A percentile compares a stretch with the other conserved stretches of the same genome.
Conservation (phyloP, 2,329 filamentous ascomycete species). For the Nothomitra cinnamomea region DNA sequence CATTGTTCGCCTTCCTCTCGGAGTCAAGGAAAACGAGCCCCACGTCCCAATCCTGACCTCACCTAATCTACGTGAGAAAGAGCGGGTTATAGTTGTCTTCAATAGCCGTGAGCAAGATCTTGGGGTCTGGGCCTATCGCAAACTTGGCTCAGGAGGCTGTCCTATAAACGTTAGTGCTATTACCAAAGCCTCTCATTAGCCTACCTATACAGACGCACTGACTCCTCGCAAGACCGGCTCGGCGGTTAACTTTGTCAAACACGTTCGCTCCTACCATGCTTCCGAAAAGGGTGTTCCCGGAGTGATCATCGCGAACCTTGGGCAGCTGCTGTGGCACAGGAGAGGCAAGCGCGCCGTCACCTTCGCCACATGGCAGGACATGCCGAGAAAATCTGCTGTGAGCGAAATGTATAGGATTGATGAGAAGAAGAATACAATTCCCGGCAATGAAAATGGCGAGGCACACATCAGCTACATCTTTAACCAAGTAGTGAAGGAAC, state of each 20-base stretch:
- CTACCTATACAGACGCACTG: conserved; percentile 45
- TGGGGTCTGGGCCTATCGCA: conserved; percentile 55
- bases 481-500: conserved; percentile 36
- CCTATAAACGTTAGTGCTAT: neutral
- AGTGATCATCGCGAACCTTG: conserved; percentile 61
- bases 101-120: conserved; percentile 57
- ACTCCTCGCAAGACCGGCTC: conserved; percentile 29
- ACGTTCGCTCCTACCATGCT: neutral
- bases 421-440: conserved; percentile 40
- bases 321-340: conserved; percentile 62
- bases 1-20: conserved; percentile 44
- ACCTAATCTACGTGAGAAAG: conserved; percentile 34
- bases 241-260: conserved; percentile 4
- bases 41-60: conserved; percentile 55
- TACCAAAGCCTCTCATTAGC: too few relatives aligned
- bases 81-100: conserved; percentile 55
- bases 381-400: conserved; percentile 46
- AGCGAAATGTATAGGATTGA: conserved; percentile 37
- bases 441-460: conserved; percentile 36
- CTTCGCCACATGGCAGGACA: conserved; percentile 34
- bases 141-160: conserved; percentile 34
- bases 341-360: conserved; percentile 43
- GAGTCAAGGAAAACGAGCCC: conserved; percentile 28
- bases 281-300: conserved; percentile 29
- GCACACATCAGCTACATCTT: conserved; percentile 55